A percentile compares a stretch with the other conserved stretches of the same genome.
Conservation (phyloP, 805 yeast genomes). For the Ogataea ganodermae region DNA sequence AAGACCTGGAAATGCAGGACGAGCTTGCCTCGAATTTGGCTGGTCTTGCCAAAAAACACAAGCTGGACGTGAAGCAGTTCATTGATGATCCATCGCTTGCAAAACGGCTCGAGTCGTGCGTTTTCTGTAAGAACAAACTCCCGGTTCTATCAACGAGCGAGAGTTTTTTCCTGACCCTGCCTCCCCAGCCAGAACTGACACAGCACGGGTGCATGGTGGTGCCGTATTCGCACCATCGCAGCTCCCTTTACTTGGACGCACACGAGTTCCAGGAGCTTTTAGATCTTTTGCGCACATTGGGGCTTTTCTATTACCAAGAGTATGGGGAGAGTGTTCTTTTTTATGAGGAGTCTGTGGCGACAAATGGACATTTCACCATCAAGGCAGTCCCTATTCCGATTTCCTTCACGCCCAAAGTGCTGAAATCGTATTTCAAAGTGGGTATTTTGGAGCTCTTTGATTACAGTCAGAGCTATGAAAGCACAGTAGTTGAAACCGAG, state of each 20-base stretch:
- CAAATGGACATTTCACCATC: constrained; percentile 41
- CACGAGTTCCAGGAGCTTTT: constrained; percentile 46
- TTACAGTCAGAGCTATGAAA: constrained; percentile 42
- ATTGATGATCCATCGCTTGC: constrained; percentile 32
- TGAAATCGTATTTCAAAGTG: constrained; percentile 45
- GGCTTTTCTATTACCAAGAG: constrained; percentile 41
- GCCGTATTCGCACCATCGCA: constrained; percentile 43
- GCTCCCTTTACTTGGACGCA: constrained; percentile 43
- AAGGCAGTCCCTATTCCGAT: constrained; percentile 46
- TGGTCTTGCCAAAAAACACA: constrained; percentile 29
- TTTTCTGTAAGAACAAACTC: constrained; percentile 37
- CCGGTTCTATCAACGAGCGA: constrained; percentile 38
- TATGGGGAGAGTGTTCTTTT: constrained; percentile 41
- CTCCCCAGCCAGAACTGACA: constrained; percentile 44
- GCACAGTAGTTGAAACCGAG: constrained; percentile 41
- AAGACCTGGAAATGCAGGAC: constrained; percentile 44
- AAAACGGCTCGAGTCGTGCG: constrained; percentile 38
- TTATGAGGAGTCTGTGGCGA: constrained; percentile 44
- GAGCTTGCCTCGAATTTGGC: constrained; percentile 44
- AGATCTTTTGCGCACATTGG: constrained; percentile 44
- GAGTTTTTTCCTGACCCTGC: constrained; percentile 39
- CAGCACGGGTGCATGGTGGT: constrained; percentile 40
- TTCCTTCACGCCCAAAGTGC: constrained; percentile 27
- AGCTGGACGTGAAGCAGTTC: constrained; percentile 18
- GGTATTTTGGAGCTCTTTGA: constrained; percentile 41